A percentile compares a stretch with the other conserved stretches of the same genome.
Evolutionary conservation across 257 asterid genomes (phyloP).

Genomic region (Jasminum sambac): DNA sequence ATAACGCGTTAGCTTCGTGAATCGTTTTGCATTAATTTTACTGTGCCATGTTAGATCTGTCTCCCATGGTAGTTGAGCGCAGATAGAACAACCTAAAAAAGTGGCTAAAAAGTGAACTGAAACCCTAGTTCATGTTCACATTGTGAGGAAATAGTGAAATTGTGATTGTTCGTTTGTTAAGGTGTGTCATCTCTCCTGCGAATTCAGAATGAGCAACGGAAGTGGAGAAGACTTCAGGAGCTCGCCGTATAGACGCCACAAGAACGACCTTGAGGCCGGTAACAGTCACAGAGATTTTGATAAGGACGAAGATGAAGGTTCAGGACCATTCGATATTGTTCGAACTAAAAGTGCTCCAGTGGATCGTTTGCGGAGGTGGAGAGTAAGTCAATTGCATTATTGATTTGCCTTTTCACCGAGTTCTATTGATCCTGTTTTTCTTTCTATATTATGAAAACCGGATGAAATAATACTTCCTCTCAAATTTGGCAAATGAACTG

Average conservation of each 20-base stretch:
- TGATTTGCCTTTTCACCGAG: neutral
- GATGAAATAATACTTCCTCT: neutral
- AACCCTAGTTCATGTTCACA: neutral
- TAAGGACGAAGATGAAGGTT: constrained; percentile 48
- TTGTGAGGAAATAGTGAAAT: neutral
- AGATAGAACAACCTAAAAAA: neutral
- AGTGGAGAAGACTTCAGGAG: constrained; percentile 37
- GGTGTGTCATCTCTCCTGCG: constrained; percentile 83
- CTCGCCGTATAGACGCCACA: constrained; percentile 71
- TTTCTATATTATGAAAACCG: neutral
- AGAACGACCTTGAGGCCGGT: constrained; percentile 65
- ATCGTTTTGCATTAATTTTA: neutral
- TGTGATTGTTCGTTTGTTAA: constrained; percentile 4
- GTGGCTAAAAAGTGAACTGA: neutral
- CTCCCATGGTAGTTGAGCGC: neutral
- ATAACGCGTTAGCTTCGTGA: neutral
- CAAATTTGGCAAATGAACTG: neutral
- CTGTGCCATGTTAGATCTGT: neutral
- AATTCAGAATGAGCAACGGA: constrained; percentile 21
- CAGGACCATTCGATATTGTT: constrained; percentile 71
- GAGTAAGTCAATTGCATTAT: constrained; percentile 51
- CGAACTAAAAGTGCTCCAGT: constrained; percentile 84
- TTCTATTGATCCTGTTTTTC: neutral
- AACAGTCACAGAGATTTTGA: constrained; percentile 25
- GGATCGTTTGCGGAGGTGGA: constrained; percentile 76